A percentile compares a stretch with the other conserved stretches of the same genome.
Evolutionary conservation across 495 filamentous ascomycete genomes (phyloP).

Genomic region (Hyphodiscus hymeniophilus): DNA sequence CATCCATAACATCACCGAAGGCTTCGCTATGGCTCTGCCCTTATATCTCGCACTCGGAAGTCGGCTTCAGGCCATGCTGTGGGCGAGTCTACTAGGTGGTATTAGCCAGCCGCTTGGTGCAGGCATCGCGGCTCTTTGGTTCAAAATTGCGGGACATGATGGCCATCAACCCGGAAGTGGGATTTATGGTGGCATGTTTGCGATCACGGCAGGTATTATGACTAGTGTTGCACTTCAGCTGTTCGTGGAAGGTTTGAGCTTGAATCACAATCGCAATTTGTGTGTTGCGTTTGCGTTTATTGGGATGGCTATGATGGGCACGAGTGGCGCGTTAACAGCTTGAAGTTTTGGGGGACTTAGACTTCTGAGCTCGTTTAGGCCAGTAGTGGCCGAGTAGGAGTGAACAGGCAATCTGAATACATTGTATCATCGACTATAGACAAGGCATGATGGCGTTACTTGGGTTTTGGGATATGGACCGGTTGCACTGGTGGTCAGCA

Average conservation of each 20-base stretch:
- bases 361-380: too few relatives aligned
- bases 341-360: too few relatives aligned
- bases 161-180: conserved; percentile 48
- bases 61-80: conserved; percentile 70
- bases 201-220: conserved; percentile 89
- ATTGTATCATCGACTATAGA: too few relatives aligned
- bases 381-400: too few relatives aligned
- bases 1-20: conserved; percentile 96
- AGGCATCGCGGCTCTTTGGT: conserved; percentile 74
- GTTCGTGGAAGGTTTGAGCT: conserved; percentile 73
- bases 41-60: conserved; percentile 79
- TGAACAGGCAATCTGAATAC: too few relatives aligned
- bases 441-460: too few relatives aligned
- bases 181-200: conserved; percentile 85
- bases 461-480: too few relatives aligned
- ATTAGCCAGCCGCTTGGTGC: conserved; percentile 82
- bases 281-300: conserved; percentile 80
- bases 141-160: conserved; percentile 47
- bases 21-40: conserved; percentile 87
- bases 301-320: conserved; percentile 82
- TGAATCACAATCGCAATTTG: conserved; percentile 72
- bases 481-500: too few relatives aligned
- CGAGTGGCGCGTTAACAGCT: conserved; percentile 78
- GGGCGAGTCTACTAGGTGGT: conserved; percentile 77
- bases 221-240: conserved; percentile 82